A percentile compares a stretch with the other conserved stretches of the same genome.
phyloP scores from a whole-genome alignment of 2,329 filamentous ascomycete species.

The Aspergillus floridensis region DNA sequence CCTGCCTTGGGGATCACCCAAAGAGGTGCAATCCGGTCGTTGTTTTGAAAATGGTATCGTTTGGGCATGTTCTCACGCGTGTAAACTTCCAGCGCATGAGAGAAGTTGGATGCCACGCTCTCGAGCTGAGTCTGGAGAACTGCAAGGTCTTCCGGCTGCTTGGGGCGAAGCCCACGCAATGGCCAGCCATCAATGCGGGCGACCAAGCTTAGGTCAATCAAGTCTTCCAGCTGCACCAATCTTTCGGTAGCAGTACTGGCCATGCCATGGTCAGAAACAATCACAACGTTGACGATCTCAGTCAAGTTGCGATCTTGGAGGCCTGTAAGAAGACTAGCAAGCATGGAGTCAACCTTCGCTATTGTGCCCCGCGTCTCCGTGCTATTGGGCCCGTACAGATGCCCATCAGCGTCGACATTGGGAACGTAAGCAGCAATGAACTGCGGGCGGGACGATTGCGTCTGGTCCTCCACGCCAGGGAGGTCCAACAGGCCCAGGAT shows the following conservation, averaged over 20 bases:
- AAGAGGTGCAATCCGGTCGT: slow-evolving; percentile 84
- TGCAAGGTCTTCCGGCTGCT: slow-evolving; percentile 63
- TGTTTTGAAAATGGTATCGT: slow-evolving; percentile 85
- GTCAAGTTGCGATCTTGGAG: slow-evolving; percentile 81
- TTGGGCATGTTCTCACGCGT: slow-evolving; percentile 84
- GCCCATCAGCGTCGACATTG: slow-evolving; percentile 82
- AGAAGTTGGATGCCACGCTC: slow-evolving; percentile 58
- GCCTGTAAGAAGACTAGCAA: slow-evolving; percentile 71
- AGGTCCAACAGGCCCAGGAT: slow-evolving; percentile 82
- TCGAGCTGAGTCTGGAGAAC: slow-evolving; percentile 61
- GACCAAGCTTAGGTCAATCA: slow-evolving; percentile 74
- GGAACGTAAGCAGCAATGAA: slow-evolving; percentile 94
- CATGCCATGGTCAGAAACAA: slow-evolving; percentile 99
- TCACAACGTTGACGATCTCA: slow-evolving; percentile 82
- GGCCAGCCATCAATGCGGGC: slow-evolving; percentile 93
- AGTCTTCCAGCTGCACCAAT: slow-evolving; percentile 83
- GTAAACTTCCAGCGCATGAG: slow-evolving; percentile 74
- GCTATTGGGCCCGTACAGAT: slow-evolving; percentile 88
- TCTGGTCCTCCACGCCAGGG: slow-evolving; percentile 65
- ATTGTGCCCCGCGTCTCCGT: slow-evolving; percentile 84
- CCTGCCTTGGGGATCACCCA: slow-evolving; percentile 93
- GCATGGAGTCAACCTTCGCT: slow-evolving; percentile 73
- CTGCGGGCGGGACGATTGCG: slow-evolving; percentile 64
- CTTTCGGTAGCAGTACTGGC: slow-evolving; percentile 80
- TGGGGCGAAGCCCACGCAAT: slow-evolving; percentile 80